Percentiles rank a stretch among this genome's conserved stretches.
These are phyloP conservation scores for Xerocomellus chrysenteron DNA, from an alignment of 768 basidiomycete species.

Conservation along the genomic window DNA sequence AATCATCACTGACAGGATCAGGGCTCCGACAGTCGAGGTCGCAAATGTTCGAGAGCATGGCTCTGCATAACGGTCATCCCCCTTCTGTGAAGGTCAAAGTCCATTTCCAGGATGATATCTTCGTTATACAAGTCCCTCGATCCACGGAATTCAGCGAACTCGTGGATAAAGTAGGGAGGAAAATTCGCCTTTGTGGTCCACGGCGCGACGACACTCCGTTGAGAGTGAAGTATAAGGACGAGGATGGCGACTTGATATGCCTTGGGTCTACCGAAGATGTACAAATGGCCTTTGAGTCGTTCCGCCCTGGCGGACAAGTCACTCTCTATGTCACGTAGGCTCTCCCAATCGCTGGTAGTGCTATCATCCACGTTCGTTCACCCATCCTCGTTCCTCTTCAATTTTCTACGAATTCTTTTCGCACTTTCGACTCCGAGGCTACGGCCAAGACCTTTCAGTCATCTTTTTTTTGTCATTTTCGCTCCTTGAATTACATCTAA, in stretches of 20 bases:
- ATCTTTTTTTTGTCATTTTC: constrained; percentile 12
- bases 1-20: constrained; percentile 67
- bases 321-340: constrained; percentile 74
- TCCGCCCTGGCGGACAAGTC: constrained; percentile 76
- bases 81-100: constrained; percentile 88
- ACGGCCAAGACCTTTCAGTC: background rate
- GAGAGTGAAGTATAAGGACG: constrained; percentile 86
- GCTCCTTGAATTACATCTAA: constrained; percentile 25
- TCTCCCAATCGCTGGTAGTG: background rate
- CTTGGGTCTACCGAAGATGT: constrained; percentile 91
- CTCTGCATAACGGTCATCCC: constrained; percentile 29
- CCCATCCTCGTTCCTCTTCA: constrained; percentile 7
- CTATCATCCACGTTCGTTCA: constrained; percentile 23
- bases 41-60: constrained; percentile 49
- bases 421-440: constrained; percentile 7
- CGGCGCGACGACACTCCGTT: constrained; percentile 76
- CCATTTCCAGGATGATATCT: constrained; percentile 92
- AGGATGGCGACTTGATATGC: constrained; percentile 88
- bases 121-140: constrained; percentile 87
- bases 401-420: constrained; percentile 17
- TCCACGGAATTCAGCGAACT: constrained; percentile 78
- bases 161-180: constrained; percentile 87
- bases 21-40: constrained; percentile 54
- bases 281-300: constrained; percentile 89
- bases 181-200: constrained; percentile 89